These are phyloP conservation scores for Vanderwaltozyma tropicalis DNA, from an alignment of 805 yeast genomes.

Conservation along the genomic window DNA sequence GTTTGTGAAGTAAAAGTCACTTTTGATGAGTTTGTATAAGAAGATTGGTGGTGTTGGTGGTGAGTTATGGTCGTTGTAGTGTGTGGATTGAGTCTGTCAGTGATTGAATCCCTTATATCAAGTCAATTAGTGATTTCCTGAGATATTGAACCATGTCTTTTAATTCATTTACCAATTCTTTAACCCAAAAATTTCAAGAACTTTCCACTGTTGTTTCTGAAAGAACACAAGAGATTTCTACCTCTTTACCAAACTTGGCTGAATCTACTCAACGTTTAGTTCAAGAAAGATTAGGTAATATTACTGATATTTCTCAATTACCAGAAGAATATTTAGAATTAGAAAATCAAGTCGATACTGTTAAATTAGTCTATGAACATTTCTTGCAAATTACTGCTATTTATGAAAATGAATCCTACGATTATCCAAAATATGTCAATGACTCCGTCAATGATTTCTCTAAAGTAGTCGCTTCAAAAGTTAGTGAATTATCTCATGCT, in stretches of 20 bases:
- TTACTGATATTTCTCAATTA: conserved; percentile 72
- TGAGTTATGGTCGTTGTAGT: no score
- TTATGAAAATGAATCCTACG: conserved; percentile 71
- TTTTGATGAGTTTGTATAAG: no score
- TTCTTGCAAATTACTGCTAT: conserved; percentile 41
- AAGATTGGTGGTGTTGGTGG: no score
- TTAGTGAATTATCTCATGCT: conserved; percentile 59
- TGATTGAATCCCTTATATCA: no score
- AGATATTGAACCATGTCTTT: conserved; percentile 19
- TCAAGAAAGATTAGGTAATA: conserved; percentile 71
- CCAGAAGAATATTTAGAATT: conserved; percentile 73
- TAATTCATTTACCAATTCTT: conserved; percentile 19
- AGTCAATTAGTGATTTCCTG: no score
- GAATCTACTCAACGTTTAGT: conserved; percentile 71
- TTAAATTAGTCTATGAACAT: conserved; percentile 55
- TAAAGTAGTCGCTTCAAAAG: conserved; percentile 51
- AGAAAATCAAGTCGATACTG: conserved; percentile 63
- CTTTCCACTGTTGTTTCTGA: conserved; percentile 19
- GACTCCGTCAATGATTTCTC: conserved; percentile 72
- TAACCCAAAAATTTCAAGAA: conserved; percentile 25
- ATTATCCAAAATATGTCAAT: conserved; percentile 63
- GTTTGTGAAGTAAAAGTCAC: no score
- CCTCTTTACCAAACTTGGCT: conserved; percentile 55
- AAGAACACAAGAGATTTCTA: conserved; percentile 35
- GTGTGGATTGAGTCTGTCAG: no score